phyloP scores from a whole-genome alignment of 495 filamentous ascomycete species.

The Talaromyces borbonicus region DNA sequence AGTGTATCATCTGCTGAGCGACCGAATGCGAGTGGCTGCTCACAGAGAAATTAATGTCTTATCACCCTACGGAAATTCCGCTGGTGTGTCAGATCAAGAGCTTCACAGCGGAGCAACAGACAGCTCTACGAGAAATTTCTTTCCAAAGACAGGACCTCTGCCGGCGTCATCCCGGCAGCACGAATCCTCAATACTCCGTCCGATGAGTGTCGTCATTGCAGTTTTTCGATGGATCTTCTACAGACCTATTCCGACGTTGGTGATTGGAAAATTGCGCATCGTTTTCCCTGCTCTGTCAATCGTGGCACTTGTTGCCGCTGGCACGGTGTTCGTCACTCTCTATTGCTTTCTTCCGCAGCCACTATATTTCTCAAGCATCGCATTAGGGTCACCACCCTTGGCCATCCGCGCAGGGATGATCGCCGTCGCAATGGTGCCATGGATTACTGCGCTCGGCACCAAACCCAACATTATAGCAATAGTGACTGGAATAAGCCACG shows the following conservation, averaged over 20 bases:
- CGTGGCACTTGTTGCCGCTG: conserved; percentile 51
- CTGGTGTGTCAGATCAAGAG: conserved; percentile 45
- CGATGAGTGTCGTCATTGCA: conserved; percentile 65
- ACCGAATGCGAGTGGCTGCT: conserved; percentile 76
- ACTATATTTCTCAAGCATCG: conserved; percentile 72
- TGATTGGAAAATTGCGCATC: conserved; percentile 50
- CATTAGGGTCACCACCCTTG: conserved; percentile 77
- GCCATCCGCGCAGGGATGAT: conserved; percentile 91
- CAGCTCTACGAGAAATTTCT: conserved; percentile 58
- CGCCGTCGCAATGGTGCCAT: conserved; percentile 85
- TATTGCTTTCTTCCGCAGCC: conserved; percentile 80
- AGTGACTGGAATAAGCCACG: conserved; percentile 84
- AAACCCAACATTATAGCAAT: conserved; percentile 82
- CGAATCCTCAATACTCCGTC: conserved; percentile 56
- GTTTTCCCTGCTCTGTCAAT: conserved; percentile 68
- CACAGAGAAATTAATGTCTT: conserved; percentile 49
- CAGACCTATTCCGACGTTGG: conserved; percentile 62
- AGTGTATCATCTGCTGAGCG: conserved; percentile 76
- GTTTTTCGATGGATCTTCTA: conserved; percentile 80
- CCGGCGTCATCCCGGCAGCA: conserved; percentile 34
- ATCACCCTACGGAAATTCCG: conserved; percentile 3
- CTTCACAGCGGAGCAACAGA: conserved; percentile 60
- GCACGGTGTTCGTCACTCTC: conserved; percentile 61
- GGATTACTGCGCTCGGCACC: conserved; percentile 83
- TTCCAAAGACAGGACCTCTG: conserved; percentile 46